Evolutionary conservation across 1,139 yeast genomes (phyloP), one percentile per base, ranked within the genome.

Genomic region (Debaryomyces sp.): DNA sequence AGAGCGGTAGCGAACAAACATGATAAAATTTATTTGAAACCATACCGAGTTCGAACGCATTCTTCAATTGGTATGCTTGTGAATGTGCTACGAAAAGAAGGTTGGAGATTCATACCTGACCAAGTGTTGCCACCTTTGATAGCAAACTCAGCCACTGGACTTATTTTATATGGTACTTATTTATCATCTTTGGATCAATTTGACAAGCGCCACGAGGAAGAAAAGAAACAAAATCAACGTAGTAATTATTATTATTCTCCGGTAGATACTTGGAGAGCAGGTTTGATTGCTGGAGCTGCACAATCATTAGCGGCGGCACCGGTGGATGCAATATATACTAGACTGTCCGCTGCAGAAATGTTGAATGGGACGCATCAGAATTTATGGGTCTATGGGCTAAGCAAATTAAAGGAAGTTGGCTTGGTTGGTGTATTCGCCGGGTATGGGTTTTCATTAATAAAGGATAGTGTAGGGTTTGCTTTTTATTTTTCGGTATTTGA

Each of bases 261-360:
- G 0, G 37, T 62, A 6, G 91, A 87, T 59, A 84, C 95, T 0
- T 82, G 90, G 71, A 67, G 81, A 47, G 90, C 97, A 0, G 98
- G 98, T 0, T 84, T 85, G 50, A 57, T 89, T 0, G 97, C 97
- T 0, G 97, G 97, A 1, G 82, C 85, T 0, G 82, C 84, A 12
- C 97, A 94, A 59, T 87, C 96, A 15, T 69, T 89, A n/a, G 94
- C 91, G 1, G 96, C 97, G 1, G 96, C 97, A 1, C 98, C 98
- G 0, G 79, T 92, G 3, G 97, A 92, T 67, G 97, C 97, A 7
- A 84, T 92, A 6, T 89, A 87, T 59, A 83, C 96, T 1, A 75
- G 97, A 56, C 88, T 91, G 61, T 77, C 85, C 1, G 87, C 90
- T 1, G 80, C 87, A 5, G 96, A 89, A 56, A 70, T 90, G 53